Evolutionary conservation across 2,329 filamentous ascomycete genomes (phyloP).

Genomic region (Alternaria gaisen): DNA sequence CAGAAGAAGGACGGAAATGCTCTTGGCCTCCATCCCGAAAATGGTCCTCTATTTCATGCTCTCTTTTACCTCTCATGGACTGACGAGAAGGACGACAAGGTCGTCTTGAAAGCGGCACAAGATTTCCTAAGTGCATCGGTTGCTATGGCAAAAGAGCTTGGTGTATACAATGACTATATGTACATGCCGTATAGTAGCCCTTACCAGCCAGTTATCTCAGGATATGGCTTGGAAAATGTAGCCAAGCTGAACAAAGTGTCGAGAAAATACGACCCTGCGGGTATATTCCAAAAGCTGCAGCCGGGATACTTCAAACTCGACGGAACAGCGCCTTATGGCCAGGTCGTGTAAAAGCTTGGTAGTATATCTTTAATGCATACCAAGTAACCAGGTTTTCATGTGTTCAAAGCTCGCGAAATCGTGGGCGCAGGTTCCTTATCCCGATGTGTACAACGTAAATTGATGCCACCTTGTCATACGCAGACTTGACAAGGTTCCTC

Average conservation of each 20-base stretch:
- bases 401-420: not conserved
- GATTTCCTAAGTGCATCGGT: slow-evolving; percentile 16
- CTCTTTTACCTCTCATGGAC: slow-evolving; percentile 33
- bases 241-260: slow-evolving; percentile 20
- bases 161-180: slow-evolving; percentile 29
- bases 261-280: slow-evolving; percentile 18
- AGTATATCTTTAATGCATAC: not conserved
- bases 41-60: slow-evolving; percentile 27
- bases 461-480: not conserved
- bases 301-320: slow-evolving; percentile 22
- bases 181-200: slow-evolving; percentile 59
- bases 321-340: slow-evolving; percentile 1
- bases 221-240: slow-evolving; percentile 53
- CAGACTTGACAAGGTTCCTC: not conserved
- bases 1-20: slow-evolving; percentile 35
- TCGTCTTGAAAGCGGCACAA: slow-evolving; percentile 23
- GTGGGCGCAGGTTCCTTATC: accelerated
- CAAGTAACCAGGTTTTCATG: not conserved
- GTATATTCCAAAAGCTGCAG: slow-evolving; percentile 20
- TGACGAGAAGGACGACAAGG: slow-evolving; percentile 27
- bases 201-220: slow-evolving; percentile 52
- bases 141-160: slow-evolving; percentile 11
- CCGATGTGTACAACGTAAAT: not conserved
- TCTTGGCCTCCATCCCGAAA: slow-evolving; percentile 28
- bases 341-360: not conserved